Conservation (phyloP, 257 asterid genomes). For the Anisodus tanguticus region DNA sequence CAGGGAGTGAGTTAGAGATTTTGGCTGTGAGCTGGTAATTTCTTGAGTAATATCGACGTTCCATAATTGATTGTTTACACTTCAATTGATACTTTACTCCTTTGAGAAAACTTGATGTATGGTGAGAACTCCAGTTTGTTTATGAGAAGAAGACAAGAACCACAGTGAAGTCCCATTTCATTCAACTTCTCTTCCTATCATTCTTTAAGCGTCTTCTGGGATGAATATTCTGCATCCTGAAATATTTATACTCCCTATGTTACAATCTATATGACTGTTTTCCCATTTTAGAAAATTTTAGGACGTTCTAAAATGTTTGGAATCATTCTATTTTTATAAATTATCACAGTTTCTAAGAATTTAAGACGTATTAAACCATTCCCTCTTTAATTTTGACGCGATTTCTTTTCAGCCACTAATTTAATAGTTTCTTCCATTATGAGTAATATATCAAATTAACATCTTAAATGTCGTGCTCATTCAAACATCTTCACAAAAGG, state of each 20-base stretch:
- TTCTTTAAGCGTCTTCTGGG: constrained; percentile 6
- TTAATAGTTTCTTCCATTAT: background rate
- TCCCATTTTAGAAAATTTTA: background rate
- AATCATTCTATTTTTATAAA: background rate
- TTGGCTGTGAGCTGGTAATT: constrained; percentile 5
- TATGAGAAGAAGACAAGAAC: background rate
- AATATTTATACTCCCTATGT: background rate
- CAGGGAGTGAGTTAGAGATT: background rate
- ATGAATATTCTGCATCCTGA: background rate
- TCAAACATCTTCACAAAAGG: background rate
- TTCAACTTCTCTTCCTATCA: background rate
- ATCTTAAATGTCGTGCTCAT: background rate
- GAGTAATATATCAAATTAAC: background rate
- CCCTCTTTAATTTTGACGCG: background rate
- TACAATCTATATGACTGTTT: background rate
- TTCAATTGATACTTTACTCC: background rate
- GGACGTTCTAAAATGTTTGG: background rate
- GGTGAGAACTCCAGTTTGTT: background rate
- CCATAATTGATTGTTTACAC: background rate
- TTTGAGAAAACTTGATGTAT: background rate
- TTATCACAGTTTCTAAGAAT: background rate
- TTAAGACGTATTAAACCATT: background rate
- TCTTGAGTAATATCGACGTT: background rate
- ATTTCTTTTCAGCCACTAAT: background rate
- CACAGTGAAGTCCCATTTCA: background rate